Conservation (phyloP, 2,329 filamentous ascomycete species). For the Herpomyces periplanetae region DNA sequence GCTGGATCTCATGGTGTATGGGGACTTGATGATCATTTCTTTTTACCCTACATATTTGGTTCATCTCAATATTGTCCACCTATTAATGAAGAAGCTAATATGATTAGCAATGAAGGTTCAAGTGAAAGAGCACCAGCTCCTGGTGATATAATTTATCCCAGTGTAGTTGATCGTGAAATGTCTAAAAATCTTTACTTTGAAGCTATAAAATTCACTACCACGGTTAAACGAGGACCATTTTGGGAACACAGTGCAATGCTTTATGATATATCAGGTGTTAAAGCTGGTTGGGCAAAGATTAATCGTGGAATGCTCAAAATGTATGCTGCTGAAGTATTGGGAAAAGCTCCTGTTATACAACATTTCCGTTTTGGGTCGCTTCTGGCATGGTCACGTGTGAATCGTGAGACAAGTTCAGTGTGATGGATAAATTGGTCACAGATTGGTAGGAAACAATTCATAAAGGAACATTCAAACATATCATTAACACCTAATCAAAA, state of each 20-base stretch:
- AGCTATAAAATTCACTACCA: slow-evolving; percentile 80
- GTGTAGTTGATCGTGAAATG: slow-evolving; percentile 22
- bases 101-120: slow-evolving; percentile 40
- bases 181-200: slow-evolving; percentile 57
- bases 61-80: slow-evolving; percentile 56
- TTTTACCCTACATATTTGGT: slow-evolving; percentile 72
- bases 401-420: too few species aligned
- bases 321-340: slow-evolving; percentile 84
- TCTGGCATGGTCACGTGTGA: too few species aligned
- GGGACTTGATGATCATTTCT: slow-evolving; percentile 91
- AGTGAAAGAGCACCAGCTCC: too few species aligned
- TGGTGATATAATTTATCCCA: slow-evolving; percentile 17
- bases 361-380: slow-evolving; percentile 53
- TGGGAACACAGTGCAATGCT: slow-evolving; percentile 77
- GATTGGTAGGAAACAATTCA: too few species aligned
- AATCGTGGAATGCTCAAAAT: slow-evolving; percentile 97
- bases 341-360: slow-evolving; percentile 93
- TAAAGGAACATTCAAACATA: too few species aligned
- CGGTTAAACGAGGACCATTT: slow-evolving; percentile 81
- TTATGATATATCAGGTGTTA: slow-evolving; percentile 69
- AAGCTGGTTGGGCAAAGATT: slow-evolving; percentile 83
- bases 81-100: slow-evolving; percentile 14
- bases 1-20: slow-evolving; percentile 89
- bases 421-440: too few species aligned
- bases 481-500: too few species aligned